Base-by-base conservation (phyloP, 805 yeast genomes). In the Blastobotrys parvus region DNA sequence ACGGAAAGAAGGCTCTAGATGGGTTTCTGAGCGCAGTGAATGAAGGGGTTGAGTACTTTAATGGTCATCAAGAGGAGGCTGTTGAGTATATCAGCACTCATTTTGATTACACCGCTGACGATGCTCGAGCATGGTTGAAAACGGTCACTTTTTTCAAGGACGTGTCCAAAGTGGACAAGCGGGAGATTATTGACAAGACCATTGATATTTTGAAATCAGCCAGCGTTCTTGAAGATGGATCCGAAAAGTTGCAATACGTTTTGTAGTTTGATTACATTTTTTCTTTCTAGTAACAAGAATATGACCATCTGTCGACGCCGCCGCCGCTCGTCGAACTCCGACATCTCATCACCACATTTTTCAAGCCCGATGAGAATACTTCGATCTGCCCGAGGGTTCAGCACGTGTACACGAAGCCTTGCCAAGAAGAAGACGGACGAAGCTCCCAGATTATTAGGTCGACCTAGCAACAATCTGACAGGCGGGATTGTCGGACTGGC, bases 41-140 rank as follows among this genome's bases (percentile, higher is more conserved):
- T 55, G 62, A 72, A 44, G 97, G 96, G 13, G 71, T 88, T 42
- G 65, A 58, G 2, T 78, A 84, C 61, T 88, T 83, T 68, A 64
- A 71, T 31, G 55, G 51, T 0, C 67, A 88, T 57, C 64, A 66
- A 18, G 81, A 79, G 1, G 87, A 82, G 57, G 81, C 89, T 0
- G 69, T 81, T 5, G 67, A 71, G 35, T 78, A 73, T 57, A 88
- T 89, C 44, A 66, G 75, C 21, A 63, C 69, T 2, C 75, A 83
- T 51, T 69, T 89, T 49, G 95, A 85, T 61, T 88, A 88, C 64
- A 63, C 84, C 0, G 70, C 71, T 42, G 83, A 72, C 38, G 96
- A 88, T 60, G 94, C 95, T 6, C 62, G 68, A 19, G 82, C 75
- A 47, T 88, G 97, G 97, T 67, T 82, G 47, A 71, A 80, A 51